Conservation (phyloP, 1,284 basidiomycete genomes). For the Ganoderma lingzhi region DNA sequence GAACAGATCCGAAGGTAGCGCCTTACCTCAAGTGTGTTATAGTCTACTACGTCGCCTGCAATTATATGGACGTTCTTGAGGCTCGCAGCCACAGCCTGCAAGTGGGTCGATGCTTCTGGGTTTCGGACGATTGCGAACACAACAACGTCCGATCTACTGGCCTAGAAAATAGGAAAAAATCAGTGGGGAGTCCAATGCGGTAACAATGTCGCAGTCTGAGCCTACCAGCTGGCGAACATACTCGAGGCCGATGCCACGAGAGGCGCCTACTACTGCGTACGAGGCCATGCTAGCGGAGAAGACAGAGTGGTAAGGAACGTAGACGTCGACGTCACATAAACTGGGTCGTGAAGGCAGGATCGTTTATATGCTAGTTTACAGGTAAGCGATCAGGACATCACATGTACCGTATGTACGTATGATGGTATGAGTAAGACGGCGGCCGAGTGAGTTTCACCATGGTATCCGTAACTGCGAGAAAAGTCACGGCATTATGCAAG, state of each 20-base stretch:
- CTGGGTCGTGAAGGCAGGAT: too few relatives aligned
- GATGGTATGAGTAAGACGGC: too few relatives aligned
- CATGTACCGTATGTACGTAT: too few relatives aligned
- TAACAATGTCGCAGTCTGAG: conserved; percentile 18
- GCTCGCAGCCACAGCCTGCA: conserved; percentile 28
- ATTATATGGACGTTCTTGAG: conserved; percentile 39
- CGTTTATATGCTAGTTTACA: too few relatives aligned
- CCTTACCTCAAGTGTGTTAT: conserved; percentile 32
- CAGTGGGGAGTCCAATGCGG: not conserved
- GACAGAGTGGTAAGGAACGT: too few relatives aligned
- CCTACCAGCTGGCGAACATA: conserved; percentile 28
- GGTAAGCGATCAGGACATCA: too few relatives aligned
- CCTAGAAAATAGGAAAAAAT: not conserved
- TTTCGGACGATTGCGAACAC: conserved; percentile 37
- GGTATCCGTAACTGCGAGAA: too few relatives aligned
- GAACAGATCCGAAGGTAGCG: too few relatives aligned
- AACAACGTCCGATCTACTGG: not conserved
- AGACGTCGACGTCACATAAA: too few relatives aligned
- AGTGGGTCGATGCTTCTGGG: conserved; percentile 27
- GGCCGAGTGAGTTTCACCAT: too few relatives aligned
- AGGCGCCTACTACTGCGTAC: conserved; percentile 37
- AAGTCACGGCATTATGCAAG: too few relatives aligned
- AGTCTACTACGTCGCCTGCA: conserved; percentile 37
- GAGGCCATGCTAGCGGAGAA: conserved; percentile 19
- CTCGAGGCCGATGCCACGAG: conserved; percentile 35